Evolutionary conservation across 2,329 filamentous ascomycete species (phyloP).

Genomic region (Hymenoscyphus linearis): DNA sequence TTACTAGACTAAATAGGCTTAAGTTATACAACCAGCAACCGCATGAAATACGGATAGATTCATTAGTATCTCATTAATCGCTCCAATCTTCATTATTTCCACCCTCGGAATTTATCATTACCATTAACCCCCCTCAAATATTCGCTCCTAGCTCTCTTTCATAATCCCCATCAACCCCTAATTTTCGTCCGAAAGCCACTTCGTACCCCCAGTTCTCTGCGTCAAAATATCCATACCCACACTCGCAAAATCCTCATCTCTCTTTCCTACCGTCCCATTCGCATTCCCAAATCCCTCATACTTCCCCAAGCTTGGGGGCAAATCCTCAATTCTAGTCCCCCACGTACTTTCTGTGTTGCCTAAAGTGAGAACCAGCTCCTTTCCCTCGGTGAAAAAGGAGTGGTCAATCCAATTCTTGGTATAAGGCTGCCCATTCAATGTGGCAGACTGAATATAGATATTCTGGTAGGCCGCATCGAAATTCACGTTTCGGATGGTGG

Average conservation of each 20-base stretch:
- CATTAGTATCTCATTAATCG: too few relatives aligned
- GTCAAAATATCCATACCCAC: constrained; percentile 4
- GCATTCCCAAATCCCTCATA: constrained; percentile 23
- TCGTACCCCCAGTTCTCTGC: constrained; percentile 20
- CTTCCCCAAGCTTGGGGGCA: constrained; percentile 52
- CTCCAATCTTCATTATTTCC: neutral
- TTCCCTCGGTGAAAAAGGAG: constrained; percentile 61
- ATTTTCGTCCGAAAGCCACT: constrained; percentile 18
- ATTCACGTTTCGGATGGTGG: constrained; percentile 53
- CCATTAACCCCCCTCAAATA: neutral
- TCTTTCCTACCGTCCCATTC: constrained; percentile 5
- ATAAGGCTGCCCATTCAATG: constrained; percentile 53
- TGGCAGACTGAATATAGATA: constrained; percentile 61
- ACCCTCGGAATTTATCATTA: neutral
- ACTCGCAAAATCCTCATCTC: constrained; percentile 17
- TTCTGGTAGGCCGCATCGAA: constrained; percentile 54
- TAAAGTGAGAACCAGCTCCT: constrained; percentile 49
- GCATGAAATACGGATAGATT: too few relatives aligned
- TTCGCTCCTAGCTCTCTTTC: neutral
- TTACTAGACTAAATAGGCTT: too few relatives aligned
- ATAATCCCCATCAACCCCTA: constrained; percentile 1
- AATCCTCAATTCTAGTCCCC: constrained; percentile 43
- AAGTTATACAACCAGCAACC: too few relatives aligned
- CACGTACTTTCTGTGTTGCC: neutral
- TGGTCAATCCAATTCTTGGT: constrained; percentile 63